A percentile compares a stretch with the other conserved stretches of the same genome.
Conservation (phyloP, 2,329 filamentous ascomycete species). For the Parasarocladium wereldwijsianum region DNA sequence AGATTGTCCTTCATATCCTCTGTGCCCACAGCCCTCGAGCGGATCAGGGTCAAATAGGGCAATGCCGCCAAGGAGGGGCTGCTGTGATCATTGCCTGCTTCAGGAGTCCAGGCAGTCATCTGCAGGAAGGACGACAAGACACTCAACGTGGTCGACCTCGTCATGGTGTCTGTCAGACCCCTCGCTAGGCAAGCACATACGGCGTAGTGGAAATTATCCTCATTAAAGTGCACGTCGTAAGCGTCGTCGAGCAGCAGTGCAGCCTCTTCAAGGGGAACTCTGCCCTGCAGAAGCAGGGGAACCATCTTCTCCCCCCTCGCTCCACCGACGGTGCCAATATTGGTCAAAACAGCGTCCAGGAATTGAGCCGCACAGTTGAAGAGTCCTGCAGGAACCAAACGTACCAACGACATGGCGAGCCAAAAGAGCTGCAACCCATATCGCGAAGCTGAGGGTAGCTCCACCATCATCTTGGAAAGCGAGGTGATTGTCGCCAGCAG, state of each 20-base stretch:
- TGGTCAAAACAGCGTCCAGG: conserved; percentile 47
- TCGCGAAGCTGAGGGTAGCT: conserved; percentile 49
- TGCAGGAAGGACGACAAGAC: conserved; percentile 46
- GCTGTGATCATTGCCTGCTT: conserved; percentile 7
- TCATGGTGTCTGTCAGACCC: conserved; percentile 47
- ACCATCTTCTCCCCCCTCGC: conserved; percentile 45
- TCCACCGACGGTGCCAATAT: conserved; percentile 46
- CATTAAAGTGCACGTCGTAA: conserved; percentile 50
- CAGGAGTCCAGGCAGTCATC: conserved; percentile 15
- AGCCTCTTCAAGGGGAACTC: conserved; percentile 45
- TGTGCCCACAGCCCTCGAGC: conserved; percentile 37
- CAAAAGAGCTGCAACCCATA: conserved; percentile 58
- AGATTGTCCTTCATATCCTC: conserved; percentile 50
- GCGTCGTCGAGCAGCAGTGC: conserved; percentile 46
- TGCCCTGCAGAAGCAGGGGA: conserved; percentile 43
- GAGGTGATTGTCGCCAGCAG: conserved; percentile 52
- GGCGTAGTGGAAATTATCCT: conserved; percentile 52
- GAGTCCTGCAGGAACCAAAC: conserved; percentile 44
- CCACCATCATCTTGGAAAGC: conserved; percentile 57
- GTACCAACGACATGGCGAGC: conserved; percentile 51
- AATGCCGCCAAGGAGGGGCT: conserved; percentile 20
- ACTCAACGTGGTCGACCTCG: conserved; percentile 41
- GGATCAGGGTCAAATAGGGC: conserved; percentile 46
- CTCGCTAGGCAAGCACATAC: conserved; percentile 49
- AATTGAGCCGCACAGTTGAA: conserved; percentile 54